Evolutionary conservation across 495 filamentous ascomycete genomes (phyloP), one percentile per base, ranked within the genome.

Genomic region (Cryomyces antarcticus): DNA sequence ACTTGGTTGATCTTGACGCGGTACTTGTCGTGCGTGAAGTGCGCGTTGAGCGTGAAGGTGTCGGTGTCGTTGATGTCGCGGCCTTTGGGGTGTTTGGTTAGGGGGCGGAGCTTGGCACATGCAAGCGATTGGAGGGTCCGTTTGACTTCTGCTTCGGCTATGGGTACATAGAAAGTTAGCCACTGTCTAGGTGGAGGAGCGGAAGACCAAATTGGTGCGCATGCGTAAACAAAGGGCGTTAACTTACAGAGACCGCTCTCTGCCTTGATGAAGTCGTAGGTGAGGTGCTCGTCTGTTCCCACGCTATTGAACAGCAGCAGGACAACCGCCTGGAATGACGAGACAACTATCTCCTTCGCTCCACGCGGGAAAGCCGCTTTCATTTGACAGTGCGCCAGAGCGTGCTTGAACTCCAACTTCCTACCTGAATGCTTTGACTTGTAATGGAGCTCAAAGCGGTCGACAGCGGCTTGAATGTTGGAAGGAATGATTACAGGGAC

Each of bases 1-100:
- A 99, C 84, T 60, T 92, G 83, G 62, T 96, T 97, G 67, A 96
- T 94, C 66, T 99, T 96, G 61, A 99, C 77, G 44, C 85, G 78
- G 61, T 78, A 82, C 61, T 93, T 93, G 28, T 70, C 68, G 49
- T 93, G 78, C 12, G 62, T 62, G 60, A 99, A 99, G 12, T 51
- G 55, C 28, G 65, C 48, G 60, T 96, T 96, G 47, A 89, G 71
- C 0, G 67, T 66, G 53, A 99, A 99, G 9, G 71, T 73, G 57
- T 99, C 89, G 4, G 70, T 80, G 1, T 60, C 49, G 41, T 70
- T 67, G 41, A 99, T 77, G 0, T 95, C 85, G 35, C 75, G 72
- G 39, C 84, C 80, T 57, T 81, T 85, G 29, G 89, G 92, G 41
- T 72, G 69, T 61, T 99, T 99, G 41, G 55, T 66, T 12, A 99